Evolutionary conservation across 169 alveolate species (phyloP).

Genomic region (Eimeria tenella): DNA sequence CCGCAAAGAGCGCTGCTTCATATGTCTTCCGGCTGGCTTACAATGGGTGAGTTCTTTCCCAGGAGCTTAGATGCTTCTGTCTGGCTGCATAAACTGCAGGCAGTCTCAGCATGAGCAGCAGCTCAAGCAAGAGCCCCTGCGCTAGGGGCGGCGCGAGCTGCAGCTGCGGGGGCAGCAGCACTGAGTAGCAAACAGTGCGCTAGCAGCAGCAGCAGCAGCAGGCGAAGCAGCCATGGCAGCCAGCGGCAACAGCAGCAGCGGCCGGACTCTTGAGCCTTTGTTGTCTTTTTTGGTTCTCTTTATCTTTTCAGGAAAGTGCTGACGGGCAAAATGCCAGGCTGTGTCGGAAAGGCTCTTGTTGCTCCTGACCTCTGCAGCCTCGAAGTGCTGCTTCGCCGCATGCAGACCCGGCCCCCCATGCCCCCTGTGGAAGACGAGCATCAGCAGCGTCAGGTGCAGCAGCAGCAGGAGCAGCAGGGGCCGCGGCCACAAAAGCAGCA

Average conservation of each 20-base stretch:
- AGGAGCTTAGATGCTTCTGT: neutral
- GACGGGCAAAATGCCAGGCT: slow-evolving; percentile 39
- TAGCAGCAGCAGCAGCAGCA: slow-evolving; percentile 13
- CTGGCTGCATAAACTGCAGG: neutral
- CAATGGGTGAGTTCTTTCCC: slow-evolving; percentile 7
- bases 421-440: slow-evolving; percentile 19
- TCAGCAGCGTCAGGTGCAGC: slow-evolving; percentile 43
- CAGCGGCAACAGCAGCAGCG: slow-evolving; percentile 32
- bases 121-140: neutral
- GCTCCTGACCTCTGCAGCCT: slow-evolving; percentile 65
- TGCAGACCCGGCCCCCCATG: slow-evolving; percentile 34
- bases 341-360: slow-evolving; percentile 31
- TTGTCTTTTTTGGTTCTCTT: too few species aligned
- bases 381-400: slow-evolving; percentile 17
- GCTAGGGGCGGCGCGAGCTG: neutral
- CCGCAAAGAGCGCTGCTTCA: neutral
- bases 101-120: neutral
- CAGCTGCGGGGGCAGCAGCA: neutral
- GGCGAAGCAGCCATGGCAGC: neutral
- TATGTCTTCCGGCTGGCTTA: slow-evolving; percentile 46
- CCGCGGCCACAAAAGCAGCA: slow-evolving; percentile 20
- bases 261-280: neutral
- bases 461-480: slow-evolving; percentile 43
- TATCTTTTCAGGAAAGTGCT: neutral
- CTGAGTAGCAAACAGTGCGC: neutral